phyloP scores from a whole-genome alignment of 768 basidiomycete genomes.

The Wakefieldia striispora region DNA sequence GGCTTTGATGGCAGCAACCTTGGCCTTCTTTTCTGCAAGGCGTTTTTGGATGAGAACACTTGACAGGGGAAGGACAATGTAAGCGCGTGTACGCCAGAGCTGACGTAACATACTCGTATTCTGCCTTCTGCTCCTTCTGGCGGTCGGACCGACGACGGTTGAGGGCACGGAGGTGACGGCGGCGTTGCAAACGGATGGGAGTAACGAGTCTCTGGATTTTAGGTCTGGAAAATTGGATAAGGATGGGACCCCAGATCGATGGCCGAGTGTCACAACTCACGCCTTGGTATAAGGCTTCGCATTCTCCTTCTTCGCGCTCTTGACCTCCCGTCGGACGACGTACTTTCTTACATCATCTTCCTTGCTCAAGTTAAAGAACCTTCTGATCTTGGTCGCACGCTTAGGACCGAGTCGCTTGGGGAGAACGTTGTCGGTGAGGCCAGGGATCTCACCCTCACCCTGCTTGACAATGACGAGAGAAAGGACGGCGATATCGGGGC shows the following conservation, averaged over 20 bases:
- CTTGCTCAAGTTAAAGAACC: conserved; percentile 97
- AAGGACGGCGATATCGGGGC: conserved; percentile 93
- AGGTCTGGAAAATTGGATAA: conserved; percentile 50
- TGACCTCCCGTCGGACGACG: conserved; percentile 91
- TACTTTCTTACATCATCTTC: conserved; percentile 99
- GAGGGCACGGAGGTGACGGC: conserved; percentile 87
- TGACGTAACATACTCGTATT: conserved; percentile 70
- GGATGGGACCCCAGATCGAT: background rate
- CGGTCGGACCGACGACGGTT: conserved; percentile 83
- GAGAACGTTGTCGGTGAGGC: conserved; percentile 86
- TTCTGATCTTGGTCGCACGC: conserved; percentile 94
- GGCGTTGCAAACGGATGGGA: conserved; percentile 92
- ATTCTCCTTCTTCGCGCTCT: conserved; percentile 80
- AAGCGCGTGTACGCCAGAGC: background rate
- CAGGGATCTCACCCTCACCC: conserved; percentile 86
- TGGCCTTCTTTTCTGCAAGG: conserved; percentile 89
- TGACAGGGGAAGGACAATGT: background rate
- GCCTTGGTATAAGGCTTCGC: conserved; percentile 98
- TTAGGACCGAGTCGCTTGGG: conserved; percentile 97
- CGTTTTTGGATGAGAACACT: conserved; percentile 83
- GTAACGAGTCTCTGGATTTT: conserved; percentile 98
- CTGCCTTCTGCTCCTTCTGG: conserved; percentile 94
- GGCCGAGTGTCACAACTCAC: conserved; percentile 44
- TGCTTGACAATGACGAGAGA: conserved; percentile 95
- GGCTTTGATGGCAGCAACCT: conserved; percentile 84